Conservation (phyloP, 1,139 yeast genomes). For the Nakaseomyces nivariensis region DNA sequence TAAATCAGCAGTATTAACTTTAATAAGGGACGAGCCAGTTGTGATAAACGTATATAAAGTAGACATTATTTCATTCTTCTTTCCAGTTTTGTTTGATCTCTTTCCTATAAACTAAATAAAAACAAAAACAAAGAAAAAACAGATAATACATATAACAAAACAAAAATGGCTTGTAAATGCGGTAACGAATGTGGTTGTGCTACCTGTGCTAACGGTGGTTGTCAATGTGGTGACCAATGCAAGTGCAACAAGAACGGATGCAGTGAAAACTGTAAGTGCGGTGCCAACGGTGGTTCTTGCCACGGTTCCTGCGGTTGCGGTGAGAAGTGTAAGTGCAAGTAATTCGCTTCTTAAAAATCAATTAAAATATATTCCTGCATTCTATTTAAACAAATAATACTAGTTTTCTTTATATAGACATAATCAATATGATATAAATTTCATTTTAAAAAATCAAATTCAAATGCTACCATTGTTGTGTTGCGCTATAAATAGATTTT, state of each 20-base stretch:
- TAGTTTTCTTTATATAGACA: too few species aligned
- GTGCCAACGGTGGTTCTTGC: conserved; percentile 1
- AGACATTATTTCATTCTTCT: too few species aligned
- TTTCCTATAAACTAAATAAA: too few species aligned
- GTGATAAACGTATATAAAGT: too few species aligned
- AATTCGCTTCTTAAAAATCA: neutral
- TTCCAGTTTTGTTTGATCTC: too few species aligned
- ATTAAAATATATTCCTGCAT: neutral
- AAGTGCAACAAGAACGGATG: conserved; percentile 7
- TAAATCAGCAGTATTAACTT: neutral
- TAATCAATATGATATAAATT: too few species aligned
- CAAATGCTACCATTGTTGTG: too few species aligned
- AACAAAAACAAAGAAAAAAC: neutral
- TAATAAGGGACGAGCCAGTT: too few species aligned
- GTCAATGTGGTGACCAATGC: conserved; percentile 6
- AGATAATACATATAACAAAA: neutral
- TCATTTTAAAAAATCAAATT: too few species aligned
- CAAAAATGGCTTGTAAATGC: conserved; percentile 6
- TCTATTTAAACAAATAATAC: neutral
- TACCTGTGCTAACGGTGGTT: conserved; percentile 1
- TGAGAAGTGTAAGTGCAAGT: conserved; percentile 2
- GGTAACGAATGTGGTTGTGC: conserved; percentile 6
- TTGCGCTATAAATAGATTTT: too few species aligned
- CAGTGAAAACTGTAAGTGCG: conserved; percentile 1
- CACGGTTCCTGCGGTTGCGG: conserved; percentile 2